Base-by-base conservation (phyloP, 2,329 filamentous ascomycete species). In the Verticillium dahliae region DNA sequence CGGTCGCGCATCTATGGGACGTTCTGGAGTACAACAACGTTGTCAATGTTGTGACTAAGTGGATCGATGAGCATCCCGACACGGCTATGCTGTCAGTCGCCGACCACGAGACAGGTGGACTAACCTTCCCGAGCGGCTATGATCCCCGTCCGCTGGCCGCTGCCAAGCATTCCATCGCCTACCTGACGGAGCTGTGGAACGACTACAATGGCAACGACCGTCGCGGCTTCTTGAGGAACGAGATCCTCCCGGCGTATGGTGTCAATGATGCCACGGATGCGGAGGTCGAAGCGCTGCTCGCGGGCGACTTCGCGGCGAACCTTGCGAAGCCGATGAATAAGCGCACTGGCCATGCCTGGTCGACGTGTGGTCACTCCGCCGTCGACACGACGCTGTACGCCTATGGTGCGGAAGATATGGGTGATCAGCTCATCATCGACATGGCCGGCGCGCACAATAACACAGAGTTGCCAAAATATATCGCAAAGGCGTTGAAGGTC, bases 1-100 rank as follows among this genome's bases (percentile, higher is more conserved):
- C 81, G 9, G 79, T 76, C 15, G 80, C 80, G 15, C 81, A 83
- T 67, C 80, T 83, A 15, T 70, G 74, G 62, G 74, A 77, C 34
- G 71, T 73, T 9, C 67, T 76, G 35, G 72, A 74, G 65, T 77
- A 74, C 64, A 73, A 76, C 66, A 67, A 69, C 5, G 71, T 74
- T 10, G 69, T 76, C 60, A 67, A 70, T 0, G 67, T 68, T 22
- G 71, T 76, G 58, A 71, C 67, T 33, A 62, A 69, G 15, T 76
- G 73, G 72, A 75, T 77, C 60, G 74, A 77, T 60, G 64, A 68
- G 33, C 72, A 77, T 61, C 69, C 71, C 1, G 68, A 71, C 59
- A 76, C 74, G 1, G 67, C 70, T 57, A 70, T 77, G 64, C 68
- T 77, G 31, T 72, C 71, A 9, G 74, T 71, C 27, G 74, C 74